Evolutionary conservation across 441 rosid genomes (phyloP), one percentile per base, ranked within the genome.

Genomic region (Biscutella laevigata): DNA sequence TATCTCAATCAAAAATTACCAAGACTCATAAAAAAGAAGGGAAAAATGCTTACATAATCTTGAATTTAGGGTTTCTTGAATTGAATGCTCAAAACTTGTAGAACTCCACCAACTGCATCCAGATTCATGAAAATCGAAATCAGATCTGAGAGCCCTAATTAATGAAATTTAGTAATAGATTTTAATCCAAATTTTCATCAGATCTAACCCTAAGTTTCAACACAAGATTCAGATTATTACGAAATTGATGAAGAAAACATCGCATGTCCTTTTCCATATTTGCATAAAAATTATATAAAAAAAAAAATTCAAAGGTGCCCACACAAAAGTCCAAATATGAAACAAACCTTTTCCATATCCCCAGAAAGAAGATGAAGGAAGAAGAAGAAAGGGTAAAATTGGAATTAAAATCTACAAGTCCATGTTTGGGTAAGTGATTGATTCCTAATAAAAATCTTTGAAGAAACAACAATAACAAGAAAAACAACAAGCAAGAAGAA

Each of bases 191-290:
- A 66, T 40, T 28, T 53, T 59, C 59, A 56, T 37, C 75, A 79
- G 86, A 82, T 80, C 89, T 71, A 74, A 69, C 53, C 77, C 74
- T 62, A 71, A 70, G 45, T 68, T 78, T 22, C 40, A 63, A 66
- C 40, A 46, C 68, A 8, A 51, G 50, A 51, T 42, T 67, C 69
- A 66, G 72, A 68, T 41, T 57, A 48, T 29, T 26, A 72, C n/a
- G 47, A 42, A 55, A 50, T 42, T 49, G 24, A 61, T 40, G 58
- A 27, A 57, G 25, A n/a, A 45, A 51, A 47, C 46, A 11, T 46
- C 42, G 55, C 30, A 60, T 35, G 33, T 46, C 40, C 17, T 20
- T 37, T 63, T 37, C 56, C 34, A 9, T 30, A n/a, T 2, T 27
- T 42, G 49, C 47, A 45, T 42, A 10, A 14, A 30, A 24, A 25